A percentile compares a stretch with the other conserved stretches of the same genome.
These are phyloP conservation scores for Zygosaccharomyces bailii DNA, from an alignment of 805 yeast genomes.

Conservation along the genomic window DNA sequence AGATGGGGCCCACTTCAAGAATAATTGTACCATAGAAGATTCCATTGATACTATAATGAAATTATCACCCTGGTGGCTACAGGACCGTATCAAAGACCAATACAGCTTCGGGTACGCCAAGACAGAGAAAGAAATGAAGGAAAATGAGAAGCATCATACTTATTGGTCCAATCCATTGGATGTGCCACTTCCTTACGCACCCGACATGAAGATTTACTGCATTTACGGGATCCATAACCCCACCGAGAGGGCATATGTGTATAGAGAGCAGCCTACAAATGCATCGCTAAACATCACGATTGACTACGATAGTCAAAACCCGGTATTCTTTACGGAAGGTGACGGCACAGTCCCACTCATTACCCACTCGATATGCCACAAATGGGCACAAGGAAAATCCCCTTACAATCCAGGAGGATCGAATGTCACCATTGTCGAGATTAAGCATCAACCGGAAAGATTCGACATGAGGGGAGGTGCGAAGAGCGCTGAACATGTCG, in stretches of 20 bases:
- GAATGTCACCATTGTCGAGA: slow-evolving; percentile 78
- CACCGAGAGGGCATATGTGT: slow-evolving; percentile 89
- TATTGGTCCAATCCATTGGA: slow-evolving; percentile 97
- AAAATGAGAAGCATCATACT: slow-evolving; percentile 64
- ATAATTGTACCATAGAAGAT: slow-evolving; percentile 62
- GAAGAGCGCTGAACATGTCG: slow-evolving; percentile 96
- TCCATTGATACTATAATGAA: slow-evolving; percentile 62
- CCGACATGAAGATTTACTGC: slow-evolving; percentile 82
- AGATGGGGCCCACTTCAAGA: slow-evolving; percentile 17
- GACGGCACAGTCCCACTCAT: slow-evolving; percentile 91
- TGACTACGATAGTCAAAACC: slow-evolving; percentile 54
- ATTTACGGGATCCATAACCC: slow-evolving; percentile 97
- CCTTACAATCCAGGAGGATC: slow-evolving; percentile 78
- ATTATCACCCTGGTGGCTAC: slow-evolving; percentile 74
- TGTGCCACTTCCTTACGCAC: slow-evolving; percentile 88
- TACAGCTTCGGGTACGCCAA: slow-evolving; percentile 78
- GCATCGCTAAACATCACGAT: slow-evolving; percentile 66
- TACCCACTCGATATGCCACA: slow-evolving; percentile 87
- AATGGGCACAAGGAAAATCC: slow-evolving; percentile 66
- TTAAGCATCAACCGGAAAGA: slow-evolving; percentile 87
- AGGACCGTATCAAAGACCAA: slow-evolving; percentile 57
- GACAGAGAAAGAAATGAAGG: slow-evolving; percentile 52
- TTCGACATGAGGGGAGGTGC: slow-evolving; percentile 97
- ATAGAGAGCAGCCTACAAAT: slow-evolving; percentile 59
- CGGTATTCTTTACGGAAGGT: slow-evolving; percentile 85